These are phyloP conservation scores for Helenozyma baotianmanensis DNA, from an alignment of 805 yeast genomes.

Conservation along the genomic window DNA sequence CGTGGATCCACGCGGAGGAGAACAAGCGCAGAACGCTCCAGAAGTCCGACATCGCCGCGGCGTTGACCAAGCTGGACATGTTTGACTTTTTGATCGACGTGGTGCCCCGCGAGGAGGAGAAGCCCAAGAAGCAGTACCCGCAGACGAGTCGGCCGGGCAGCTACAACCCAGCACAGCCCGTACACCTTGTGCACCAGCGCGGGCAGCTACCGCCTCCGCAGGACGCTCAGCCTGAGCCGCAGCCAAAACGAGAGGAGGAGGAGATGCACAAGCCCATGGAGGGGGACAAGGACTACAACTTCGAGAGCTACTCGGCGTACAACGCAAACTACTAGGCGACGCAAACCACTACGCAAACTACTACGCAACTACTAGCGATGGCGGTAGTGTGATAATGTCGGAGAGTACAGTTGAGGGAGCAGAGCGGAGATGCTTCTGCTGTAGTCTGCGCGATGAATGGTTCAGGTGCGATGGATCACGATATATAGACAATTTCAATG, in stretches of 20 bases:
- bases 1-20: constrained; percentile 98
- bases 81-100: constrained; percentile 95
- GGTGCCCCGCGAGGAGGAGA: constrained; percentile 85
- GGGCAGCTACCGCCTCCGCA: constrained; percentile 4
- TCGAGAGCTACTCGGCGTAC: constrained; percentile 10
- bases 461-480: no score
- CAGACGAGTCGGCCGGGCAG: constrained; percentile 11
- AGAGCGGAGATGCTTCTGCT: no score
- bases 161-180: not conserved
- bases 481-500: no score
- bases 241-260: not conserved
- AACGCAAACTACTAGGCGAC: constrained; percentile 7
- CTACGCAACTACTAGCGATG: no score
- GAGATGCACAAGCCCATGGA: not conserved
- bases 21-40: constrained; percentile 92
- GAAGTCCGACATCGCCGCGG: constrained; percentile 91
- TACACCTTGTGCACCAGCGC: constrained; percentile 1
- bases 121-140: constrained; percentile 39
- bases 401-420: no score
- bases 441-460: no score
- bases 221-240: constrained; percentile 1
- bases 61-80: constrained; percentile 92
- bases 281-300: constrained; percentile 4
- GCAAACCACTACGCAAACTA: no score
- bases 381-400: no score